Conservation (phyloP, 2,329 filamentous ascomycete genomes). For the Penicillium decumbens region DNA sequence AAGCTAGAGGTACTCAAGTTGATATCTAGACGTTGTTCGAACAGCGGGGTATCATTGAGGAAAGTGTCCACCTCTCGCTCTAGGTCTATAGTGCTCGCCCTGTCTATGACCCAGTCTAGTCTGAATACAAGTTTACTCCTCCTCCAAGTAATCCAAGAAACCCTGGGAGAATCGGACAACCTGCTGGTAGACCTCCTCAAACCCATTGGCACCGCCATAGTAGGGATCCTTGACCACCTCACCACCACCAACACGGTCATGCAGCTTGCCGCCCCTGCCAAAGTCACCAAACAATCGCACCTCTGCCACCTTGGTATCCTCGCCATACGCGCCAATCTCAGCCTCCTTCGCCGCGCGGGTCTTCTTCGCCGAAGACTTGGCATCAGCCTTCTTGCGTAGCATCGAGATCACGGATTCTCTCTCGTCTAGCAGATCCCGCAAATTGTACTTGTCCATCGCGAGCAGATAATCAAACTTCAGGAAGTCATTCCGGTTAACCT, state of each 20-base stretch:
- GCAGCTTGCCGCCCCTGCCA: slow-evolving; percentile 51
- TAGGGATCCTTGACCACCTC: slow-evolving; percentile 86
- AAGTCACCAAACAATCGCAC: slow-evolving; percentile 85
- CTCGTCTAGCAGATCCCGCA: slow-evolving; percentile 62
- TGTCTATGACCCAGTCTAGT: neutral
- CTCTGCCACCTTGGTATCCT: slow-evolving; percentile 41
- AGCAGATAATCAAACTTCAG: slow-evolving; percentile 85
- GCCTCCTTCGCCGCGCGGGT: slow-evolving; percentile 37
- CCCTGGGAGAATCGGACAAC: slow-evolving; percentile 69
- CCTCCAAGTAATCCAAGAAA: slow-evolving; percentile 60
- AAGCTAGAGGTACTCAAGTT: neutral
- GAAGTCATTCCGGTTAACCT: slow-evolving; percentile 70
- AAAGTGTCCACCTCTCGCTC: neutral
- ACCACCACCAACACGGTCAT: slow-evolving; percentile 40
- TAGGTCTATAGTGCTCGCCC: slow-evolving; percentile 7
- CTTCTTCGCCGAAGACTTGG: slow-evolving; percentile 24
- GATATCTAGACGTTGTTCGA: neutral
- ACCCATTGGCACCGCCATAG: slow-evolving; percentile 79
- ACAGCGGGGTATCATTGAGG: slow-evolving; percentile 21
- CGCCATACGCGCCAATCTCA: slow-evolving; percentile 31
- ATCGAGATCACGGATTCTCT: slow-evolving; percentile 48
- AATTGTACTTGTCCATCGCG: slow-evolving; percentile 85
- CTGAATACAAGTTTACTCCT: slow-evolving; percentile 1
- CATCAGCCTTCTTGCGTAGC: slow-evolving; percentile 43
- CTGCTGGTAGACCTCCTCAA: slow-evolving; percentile 82